Evolutionary conservation across 768 basidiomycete genomes (phyloP).

Genomic region (Cyclocybe cylindracea): DNA sequence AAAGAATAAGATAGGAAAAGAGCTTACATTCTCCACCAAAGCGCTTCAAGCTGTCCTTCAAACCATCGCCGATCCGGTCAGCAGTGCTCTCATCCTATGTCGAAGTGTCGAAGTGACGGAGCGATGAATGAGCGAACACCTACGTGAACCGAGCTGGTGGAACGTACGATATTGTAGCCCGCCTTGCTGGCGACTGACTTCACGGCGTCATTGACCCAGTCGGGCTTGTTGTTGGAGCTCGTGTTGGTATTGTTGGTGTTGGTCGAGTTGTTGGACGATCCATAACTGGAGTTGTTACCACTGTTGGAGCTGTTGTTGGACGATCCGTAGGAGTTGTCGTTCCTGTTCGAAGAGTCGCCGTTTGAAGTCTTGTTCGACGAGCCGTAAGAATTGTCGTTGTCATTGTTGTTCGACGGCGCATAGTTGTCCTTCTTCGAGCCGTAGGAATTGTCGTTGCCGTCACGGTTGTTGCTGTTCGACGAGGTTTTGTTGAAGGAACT

Average conservation of each 20-base stretch:
- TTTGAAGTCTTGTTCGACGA: slow-evolving; percentile 8
- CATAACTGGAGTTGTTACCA: slow-evolving; percentile 14
- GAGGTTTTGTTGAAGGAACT: slow-evolving; percentile 14
- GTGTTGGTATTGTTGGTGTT: slow-evolving; percentile 16
- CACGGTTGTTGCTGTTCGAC: slow-evolving; percentile 14
- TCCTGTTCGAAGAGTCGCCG: slow-evolving; percentile 1
- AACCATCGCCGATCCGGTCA: slow-evolving; percentile 34
- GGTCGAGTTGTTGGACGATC: slow-evolving; percentile 21
- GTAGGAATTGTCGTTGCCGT: slow-evolving; percentile 14
- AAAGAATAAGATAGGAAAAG: neutral
- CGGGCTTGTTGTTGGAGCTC: slow-evolving; percentile 5
- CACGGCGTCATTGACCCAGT: slow-evolving; percentile 39
- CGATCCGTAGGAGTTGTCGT: slow-evolving; percentile 18
- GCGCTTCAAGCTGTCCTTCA: slow-evolving; percentile 37
- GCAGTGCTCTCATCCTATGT: slow-evolving; percentile 37
- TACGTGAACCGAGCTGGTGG: neutral
- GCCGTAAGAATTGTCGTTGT: slow-evolving; percentile 10
- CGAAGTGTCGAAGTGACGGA: neutral
- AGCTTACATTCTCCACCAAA: slow-evolving; percentile 32
- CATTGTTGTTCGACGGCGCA: slow-evolving; percentile 17
- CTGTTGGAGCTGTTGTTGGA: slow-evolving; percentile 20
- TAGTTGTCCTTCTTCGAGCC: slow-evolving; percentile 5
- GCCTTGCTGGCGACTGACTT: slow-evolving; percentile 36
- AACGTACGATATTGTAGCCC: slow-evolving; percentile 46
- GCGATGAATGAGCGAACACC: neutral